Base-by-base conservation (phyloP, 2,329 filamentous ascomycete genomes). In the Fusarium napiforme region DNA sequence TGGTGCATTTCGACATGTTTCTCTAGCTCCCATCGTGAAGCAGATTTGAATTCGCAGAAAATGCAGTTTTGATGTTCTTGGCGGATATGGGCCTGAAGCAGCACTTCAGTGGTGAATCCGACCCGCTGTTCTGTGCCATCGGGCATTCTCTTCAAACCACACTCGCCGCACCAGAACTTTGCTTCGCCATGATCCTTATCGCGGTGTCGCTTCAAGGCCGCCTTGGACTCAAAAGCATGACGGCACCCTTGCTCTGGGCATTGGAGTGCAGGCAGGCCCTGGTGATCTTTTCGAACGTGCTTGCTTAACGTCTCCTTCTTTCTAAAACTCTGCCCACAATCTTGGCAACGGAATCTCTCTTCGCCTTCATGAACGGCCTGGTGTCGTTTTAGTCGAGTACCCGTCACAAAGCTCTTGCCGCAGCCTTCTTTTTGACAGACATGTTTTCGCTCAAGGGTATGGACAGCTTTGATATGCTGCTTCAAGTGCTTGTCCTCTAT, bases 271-370 rank as follows among this genome's bases (percentile, higher is more conserved):
- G 92, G 90, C 67, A 92, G 83, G 34, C 91, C 86, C 43, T 96
- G 84, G 81, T 98, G 96, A 18, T 91, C 92, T 15, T 90, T 89
- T 60, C 92, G 90, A 71, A 97, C 89, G 80, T 98, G 96, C 58
- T 93, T 91, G 79, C 95, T 91, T 21, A 98, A 87, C 0, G 95
- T 97, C 73, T 94, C 91, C 79, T 94, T 92, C 82, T 97, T 98
- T 69, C 96, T 90, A 81, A 98, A 98, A 26, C 90, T 90, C 82
- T 94, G 89, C 23, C 89, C 88, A 82, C 95, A 97, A 39, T 90
- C 91, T 28, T 88, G 90, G 79, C 95, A 97, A 64, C 89, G 87
- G 78, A 92, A 95, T 60, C 92, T 88, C 79, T 96, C 92, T 74
- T 92, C 89, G 60, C 92, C 92, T 58, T 83, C 82, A 80, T 98